Evolutionary conservation across 2,329 filamentous ascomycete genomes (phyloP).

Genomic region (Dactylellina haptotyla): DNA sequence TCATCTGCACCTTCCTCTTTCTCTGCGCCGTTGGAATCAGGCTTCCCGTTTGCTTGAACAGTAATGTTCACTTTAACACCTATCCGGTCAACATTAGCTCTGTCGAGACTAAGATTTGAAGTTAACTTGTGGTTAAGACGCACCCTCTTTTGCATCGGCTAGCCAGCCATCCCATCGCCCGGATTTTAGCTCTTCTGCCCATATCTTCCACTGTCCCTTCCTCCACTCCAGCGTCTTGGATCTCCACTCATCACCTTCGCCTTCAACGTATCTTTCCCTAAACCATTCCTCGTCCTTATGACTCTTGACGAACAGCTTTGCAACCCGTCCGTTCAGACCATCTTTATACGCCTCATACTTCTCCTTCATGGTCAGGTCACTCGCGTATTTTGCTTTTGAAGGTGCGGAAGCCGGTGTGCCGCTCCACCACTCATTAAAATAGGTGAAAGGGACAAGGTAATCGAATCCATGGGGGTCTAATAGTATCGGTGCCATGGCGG

Average conservation of each 20-base stretch:
- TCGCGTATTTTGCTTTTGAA: constrained; percentile 52
- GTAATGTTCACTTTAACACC: constrained; percentile 47
- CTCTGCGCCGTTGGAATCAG: constrained; percentile 5
- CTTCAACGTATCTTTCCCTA: constrained; percentile 88
- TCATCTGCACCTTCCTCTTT: constrained; percentile 70
- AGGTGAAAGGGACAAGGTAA: constrained; percentile 58
- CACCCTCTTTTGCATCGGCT: constrained; percentile 56
- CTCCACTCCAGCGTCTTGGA: constrained; percentile 82
- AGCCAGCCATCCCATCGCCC: constrained; percentile 85
- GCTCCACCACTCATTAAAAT: constrained; percentile 58
- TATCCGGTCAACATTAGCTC: constrained; percentile 16
- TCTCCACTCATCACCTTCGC: constrained; percentile 79
- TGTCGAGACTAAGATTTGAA: background rate
- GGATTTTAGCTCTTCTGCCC: constrained; percentile 85
- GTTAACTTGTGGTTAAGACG: no score
- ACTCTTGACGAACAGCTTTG: constrained; percentile 85
- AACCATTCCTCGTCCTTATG: constrained; percentile 99
- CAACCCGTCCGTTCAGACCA: constrained; percentile 79
- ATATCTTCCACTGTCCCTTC: constrained; percentile 80
- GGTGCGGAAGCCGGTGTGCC: constrained; percentile 53
- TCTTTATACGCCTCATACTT: constrained; percentile 74
- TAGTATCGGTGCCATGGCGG: constrained; percentile 47
- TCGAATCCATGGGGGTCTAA: constrained; percentile 58
- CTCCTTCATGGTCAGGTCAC: constrained; percentile 54
- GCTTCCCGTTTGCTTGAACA: constrained; percentile 41